Evolutionary conservation across 1,284 basidiomycete genomes (phyloP).

Genomic region (Irpex lacteus): DNA sequence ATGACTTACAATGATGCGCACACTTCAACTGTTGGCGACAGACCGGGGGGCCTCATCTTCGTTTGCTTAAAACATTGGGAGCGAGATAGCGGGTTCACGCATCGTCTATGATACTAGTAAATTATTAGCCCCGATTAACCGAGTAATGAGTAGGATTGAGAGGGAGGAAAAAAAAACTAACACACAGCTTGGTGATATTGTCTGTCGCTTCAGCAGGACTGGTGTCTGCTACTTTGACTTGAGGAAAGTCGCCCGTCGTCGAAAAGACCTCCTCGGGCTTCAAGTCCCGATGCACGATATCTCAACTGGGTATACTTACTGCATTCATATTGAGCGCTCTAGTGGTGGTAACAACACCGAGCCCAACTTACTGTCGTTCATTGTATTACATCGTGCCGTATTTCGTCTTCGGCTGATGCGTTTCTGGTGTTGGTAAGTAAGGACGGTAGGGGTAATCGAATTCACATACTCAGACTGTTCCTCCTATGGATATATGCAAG

Average conservation of each 20-base stretch:
- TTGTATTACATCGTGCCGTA: constrained; percentile 65
- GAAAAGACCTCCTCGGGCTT: constrained; percentile 90
- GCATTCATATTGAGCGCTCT: constrained; percentile 6
- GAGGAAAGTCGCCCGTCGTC: constrained; percentile 59
- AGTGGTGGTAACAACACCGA: neutral
- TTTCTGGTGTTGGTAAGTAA: constrained; percentile 2
- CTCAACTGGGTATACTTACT: constrained; percentile 84
- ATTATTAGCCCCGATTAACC: neutral
- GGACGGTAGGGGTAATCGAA: constrained; percentile 1
- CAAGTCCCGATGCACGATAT: constrained; percentile 86
- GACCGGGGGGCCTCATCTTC: constrained; percentile 74
- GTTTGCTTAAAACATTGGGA: no score
- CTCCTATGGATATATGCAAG: constrained; percentile 71
- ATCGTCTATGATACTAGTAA: constrained; percentile 47
- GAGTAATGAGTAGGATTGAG: constrained; percentile 21
- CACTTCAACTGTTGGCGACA: constrained; percentile 91
- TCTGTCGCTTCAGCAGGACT: constrained; percentile 89
- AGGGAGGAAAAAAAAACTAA: constrained; percentile 24
- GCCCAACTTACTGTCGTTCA: constrained; percentile 50
- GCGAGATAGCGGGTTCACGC: no score
- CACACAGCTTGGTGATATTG: constrained; percentile 66
- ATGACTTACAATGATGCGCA: constrained; percentile 67
- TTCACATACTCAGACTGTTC: constrained; percentile 55
- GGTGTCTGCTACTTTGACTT: constrained; percentile 88
- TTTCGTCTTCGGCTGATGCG: constrained; percentile 49